A percentile compares a stretch with the other conserved stretches of the same genome.
Conservation (phyloP, 2,329 filamentous ascomycete genomes). For the Fusarium sp. region DNA sequence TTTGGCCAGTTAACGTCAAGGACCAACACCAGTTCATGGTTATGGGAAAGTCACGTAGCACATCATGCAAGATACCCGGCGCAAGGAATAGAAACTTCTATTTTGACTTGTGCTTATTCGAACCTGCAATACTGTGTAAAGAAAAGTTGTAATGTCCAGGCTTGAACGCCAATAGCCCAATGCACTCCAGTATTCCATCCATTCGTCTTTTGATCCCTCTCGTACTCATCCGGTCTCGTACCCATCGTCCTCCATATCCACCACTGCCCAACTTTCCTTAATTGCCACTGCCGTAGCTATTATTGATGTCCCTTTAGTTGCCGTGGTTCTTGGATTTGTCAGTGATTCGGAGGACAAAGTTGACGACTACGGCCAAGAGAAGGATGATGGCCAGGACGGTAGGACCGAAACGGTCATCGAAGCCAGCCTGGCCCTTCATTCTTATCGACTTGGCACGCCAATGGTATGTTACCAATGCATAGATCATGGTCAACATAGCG, state of each 20-base stretch:
- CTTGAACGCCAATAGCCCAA: conserved; percentile 41
- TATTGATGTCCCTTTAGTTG: conserved; percentile 19
- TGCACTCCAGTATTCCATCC: conserved; percentile 13
- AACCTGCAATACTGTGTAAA: conserved; percentile 32
- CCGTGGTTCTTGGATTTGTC: conserved; percentile 57
- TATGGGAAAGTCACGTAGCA: conserved; percentile 6
- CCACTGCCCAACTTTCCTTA: neutral
- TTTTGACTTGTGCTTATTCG: conserved; percentile 35
- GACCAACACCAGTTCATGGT: conserved; percentile 6
- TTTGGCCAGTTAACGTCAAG: conserved; percentile 22
- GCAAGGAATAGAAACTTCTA: conserved; percentile 24
- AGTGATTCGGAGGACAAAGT: conserved; percentile 86
- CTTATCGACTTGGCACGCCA: conserved; percentile 96
- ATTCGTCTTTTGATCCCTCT: neutral
- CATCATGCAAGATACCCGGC: conserved; percentile 40
- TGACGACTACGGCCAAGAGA: conserved; percentile 90
- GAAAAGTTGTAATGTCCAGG: conserved; percentile 33
- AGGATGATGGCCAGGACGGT: conserved; percentile 90
- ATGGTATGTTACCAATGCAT: conserved; percentile 94
- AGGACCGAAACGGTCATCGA: conserved; percentile 95
- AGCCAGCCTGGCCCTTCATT: conserved; percentile 90
- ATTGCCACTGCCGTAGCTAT: neutral
- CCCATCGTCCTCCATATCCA: neutral
- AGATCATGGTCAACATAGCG: conserved; percentile 94
- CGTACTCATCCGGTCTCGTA: neutral